These are phyloP conservation scores for Aotearoamyces nothofagi DNA, from an alignment of 2,329 filamentous ascomycete genomes.

Conservation along the genomic window DNA sequence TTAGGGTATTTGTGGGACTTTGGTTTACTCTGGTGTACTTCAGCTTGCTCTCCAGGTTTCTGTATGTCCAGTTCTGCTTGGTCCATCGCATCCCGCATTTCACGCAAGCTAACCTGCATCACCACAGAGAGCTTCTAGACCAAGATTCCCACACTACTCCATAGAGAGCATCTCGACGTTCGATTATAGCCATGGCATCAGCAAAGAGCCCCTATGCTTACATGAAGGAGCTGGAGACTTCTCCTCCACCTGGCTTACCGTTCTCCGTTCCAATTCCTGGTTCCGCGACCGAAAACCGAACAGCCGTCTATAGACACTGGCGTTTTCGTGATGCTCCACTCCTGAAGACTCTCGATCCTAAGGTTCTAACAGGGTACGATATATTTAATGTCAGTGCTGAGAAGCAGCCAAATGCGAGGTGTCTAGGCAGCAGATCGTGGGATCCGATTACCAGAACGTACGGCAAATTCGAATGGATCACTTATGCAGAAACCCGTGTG, in stretches of 20 bases:
- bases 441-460: constrained; percentile 59
- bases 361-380: constrained; percentile 60
- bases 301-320: constrained; percentile 71
- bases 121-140: no score
- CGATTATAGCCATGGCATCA: no score
- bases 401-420: constrained; percentile 49
- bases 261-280: constrained; percentile 69
- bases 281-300: constrained; percentile 57
- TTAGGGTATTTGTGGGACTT: no score
- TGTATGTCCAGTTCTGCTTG: no score
- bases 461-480: constrained; percentile 67
- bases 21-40: no score
- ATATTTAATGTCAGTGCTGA: constrained; percentile 57
- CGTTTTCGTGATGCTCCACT: constrained; percentile 56
- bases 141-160: no score
- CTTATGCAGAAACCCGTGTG: constrained; percentile 64
- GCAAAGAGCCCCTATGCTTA: constrained; percentile 14
- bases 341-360: constrained; percentile 56
- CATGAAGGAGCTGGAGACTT: constrained; percentile 9
- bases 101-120: no score
- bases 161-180: no score
- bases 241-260: constrained; percentile 27
- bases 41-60: no score
- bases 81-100: no score
- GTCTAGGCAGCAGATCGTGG: constrained; percentile 70